Base-by-base conservation (phyloP, 2,329 filamentous ascomycete genomes). In the Microcyclosporella mali region DNA sequence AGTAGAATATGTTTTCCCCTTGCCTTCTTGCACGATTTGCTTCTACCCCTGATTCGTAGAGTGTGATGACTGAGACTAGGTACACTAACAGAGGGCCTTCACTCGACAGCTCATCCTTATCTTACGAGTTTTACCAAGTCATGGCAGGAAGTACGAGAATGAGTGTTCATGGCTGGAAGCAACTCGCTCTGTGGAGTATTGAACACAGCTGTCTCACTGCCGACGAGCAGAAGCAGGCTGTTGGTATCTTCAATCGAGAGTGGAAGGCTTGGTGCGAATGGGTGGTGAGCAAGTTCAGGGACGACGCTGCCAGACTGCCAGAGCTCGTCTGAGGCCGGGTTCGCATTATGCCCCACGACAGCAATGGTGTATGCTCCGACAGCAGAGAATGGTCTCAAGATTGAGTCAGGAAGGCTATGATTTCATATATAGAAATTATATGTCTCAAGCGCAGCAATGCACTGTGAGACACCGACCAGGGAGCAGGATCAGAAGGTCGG, bases 101-200 rank as follows among this genome's bases (percentile, higher is more conserved):
- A 4, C 27, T 18, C 6, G 18, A 36, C 44, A 85, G 81, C 50
- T 85, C 83, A 11, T 79, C 79, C 2, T 71, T 88, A 33, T 82
- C 81, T 1, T 82, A 87, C 51, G 84, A 88, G 57, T 87, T 88
- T 58, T 88, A 87, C 59, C 84, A 88, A 58, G 73, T 82, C 45
- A 79, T 88, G 71, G 74, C 84, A 6, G 84, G 84, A 36, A 79
- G 78, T 33, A 69, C 73, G 10, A 73, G 78, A 44, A 85, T 88
- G 73, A 76, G 72, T 14, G 63, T 88, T 0, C 77, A 77, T 49
- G 83, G 83, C 33, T 85, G 83, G 80, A 82, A 82, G 58, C 82
- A 87, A 62, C 65, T 72, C 0, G 68, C 64, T 2, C 51, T 63
- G 27, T 72, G 69, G 70, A 72, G 69, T 41, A 50, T 72, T 2